Evolutionary conservation across 2,329 filamentous ascomycete genomes (phyloP).

Genomic region (Juglanconis oblonga): DNA sequence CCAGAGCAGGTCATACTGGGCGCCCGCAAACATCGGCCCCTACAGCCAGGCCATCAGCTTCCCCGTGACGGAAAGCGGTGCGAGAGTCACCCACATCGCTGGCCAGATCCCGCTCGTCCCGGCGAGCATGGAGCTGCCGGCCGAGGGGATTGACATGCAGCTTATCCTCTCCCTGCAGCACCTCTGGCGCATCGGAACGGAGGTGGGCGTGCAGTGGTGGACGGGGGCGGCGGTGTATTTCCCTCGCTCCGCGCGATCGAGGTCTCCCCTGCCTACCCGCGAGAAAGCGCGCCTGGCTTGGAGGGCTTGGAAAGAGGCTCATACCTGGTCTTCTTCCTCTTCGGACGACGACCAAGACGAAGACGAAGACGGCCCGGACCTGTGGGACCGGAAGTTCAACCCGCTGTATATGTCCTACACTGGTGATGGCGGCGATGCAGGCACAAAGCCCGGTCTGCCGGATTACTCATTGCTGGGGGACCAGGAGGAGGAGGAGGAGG

Average conservation of each 20-base stretch:
- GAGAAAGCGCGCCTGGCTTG: constrained; percentile 41
- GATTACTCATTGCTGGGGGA: constrained; percentile 47
- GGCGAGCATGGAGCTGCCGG: constrained; percentile 66
- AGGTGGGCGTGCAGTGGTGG: constrained; percentile 73
- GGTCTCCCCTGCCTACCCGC: constrained; percentile 17
- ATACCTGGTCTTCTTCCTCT: constrained; percentile 29
- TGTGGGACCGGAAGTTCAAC: constrained; percentile 67
- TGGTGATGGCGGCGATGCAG: constrained; percentile 21
- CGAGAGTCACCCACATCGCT: constrained; percentile 62
- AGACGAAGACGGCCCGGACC: constrained; percentile 57
- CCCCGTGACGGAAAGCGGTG: constrained; percentile 24
- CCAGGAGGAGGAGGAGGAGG: constrained; percentile 27
- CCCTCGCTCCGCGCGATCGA: constrained; percentile 32
- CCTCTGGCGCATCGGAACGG: constrained; percentile 76
- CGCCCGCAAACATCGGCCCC: constrained; percentile 93
- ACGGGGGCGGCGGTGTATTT: constrained; percentile 74
- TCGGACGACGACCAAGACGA: constrained; percentile 32
- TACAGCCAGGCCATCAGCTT: constrained; percentile 84
- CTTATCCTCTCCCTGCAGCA: constrained; percentile 79
- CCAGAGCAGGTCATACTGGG: constrained; percentile 94
- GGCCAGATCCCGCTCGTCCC: constrained; percentile 91
- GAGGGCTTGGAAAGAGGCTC: constrained; percentile 46
- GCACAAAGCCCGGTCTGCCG: constrained; percentile 38
- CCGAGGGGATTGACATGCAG: constrained; percentile 51
- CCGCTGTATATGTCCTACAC: constrained; percentile 43